phyloP scores from a whole-genome alignment of 1,284 basidiomycete species.

The Mrakiaceae sp. region DNA sequence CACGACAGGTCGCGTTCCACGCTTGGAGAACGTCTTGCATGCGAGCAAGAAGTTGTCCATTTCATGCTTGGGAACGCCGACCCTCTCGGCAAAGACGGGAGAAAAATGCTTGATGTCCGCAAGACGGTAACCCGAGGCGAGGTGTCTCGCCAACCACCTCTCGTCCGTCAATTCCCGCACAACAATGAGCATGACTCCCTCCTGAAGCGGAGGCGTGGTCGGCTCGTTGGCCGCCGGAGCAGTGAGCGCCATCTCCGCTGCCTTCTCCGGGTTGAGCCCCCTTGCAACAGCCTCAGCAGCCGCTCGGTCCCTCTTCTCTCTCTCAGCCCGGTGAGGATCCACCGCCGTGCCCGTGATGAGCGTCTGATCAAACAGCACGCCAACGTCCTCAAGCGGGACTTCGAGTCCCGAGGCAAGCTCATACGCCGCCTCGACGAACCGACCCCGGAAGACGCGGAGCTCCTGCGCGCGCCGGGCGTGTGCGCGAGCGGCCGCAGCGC shows the following conservation, averaged over 20 bases:
- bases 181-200: constrained; percentile 39
- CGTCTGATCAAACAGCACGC: constrained; percentile 47
- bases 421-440: constrained; percentile 39
- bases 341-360: constrained; percentile 36
- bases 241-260: neutral
- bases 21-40: constrained; percentile 41
- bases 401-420: constrained; percentile 38
- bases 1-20: constrained; percentile 40
- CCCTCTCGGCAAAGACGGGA: constrained; percentile 37
- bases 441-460: constrained; percentile 36
- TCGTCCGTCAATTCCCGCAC: constrained; percentile 34
- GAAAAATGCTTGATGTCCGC: constrained; percentile 41
- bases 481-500: constrained; percentile 4
- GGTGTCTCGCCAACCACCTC: constrained; percentile 37
- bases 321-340: neutral
- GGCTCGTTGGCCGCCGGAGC: neutral
- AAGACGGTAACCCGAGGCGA: constrained; percentile 40
- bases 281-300: neutral
- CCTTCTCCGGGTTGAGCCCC: neutral
- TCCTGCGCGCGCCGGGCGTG: constrained; percentile 24
- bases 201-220: neutral
- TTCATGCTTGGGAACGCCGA: constrained; percentile 37
- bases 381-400: constrained; percentile 44
- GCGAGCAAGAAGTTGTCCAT: constrained; percentile 40
- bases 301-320: neutral